A percentile compares a stretch with the other conserved stretches of the same genome.
phyloP scores from a whole-genome alignment of 305 asterid genomes.

The Monarda citriodora region DNA sequence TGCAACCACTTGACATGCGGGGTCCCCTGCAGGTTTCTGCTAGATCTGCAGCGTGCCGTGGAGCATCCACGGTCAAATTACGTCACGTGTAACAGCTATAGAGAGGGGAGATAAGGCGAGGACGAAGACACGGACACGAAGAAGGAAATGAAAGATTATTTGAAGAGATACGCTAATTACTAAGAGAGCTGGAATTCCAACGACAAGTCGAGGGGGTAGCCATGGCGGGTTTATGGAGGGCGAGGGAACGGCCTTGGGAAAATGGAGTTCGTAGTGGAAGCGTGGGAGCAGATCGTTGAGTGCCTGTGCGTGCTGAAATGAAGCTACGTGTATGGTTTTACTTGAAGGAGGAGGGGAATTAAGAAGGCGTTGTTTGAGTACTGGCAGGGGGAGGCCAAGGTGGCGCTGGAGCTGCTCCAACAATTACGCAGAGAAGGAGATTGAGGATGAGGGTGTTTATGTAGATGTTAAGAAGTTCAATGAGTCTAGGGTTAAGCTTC shows the following conservation, averaged over 20 bases:
- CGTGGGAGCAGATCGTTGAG: conserved; percentile 49
- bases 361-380: conserved; percentile 32
- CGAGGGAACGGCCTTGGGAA: background rate
- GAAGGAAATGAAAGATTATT: too few species aligned
- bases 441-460: conserved; percentile 8
- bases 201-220: background rate
- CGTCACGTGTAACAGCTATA: too few species aligned
- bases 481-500: conserved; percentile 18
- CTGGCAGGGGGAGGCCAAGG: conserved; percentile 45
- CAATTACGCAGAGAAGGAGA: conserved; percentile 38
- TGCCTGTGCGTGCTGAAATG: conserved; percentile 53
- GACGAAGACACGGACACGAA: too few species aligned
- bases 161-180: too few species aligned
- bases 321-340: conserved; percentile 51
- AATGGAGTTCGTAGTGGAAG: conserved; percentile 26
- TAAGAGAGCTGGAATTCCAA: too few species aligned
- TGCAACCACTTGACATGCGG: too few species aligned
- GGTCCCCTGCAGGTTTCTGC: too few species aligned
- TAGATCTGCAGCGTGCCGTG: too few species aligned
- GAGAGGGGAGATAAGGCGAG: too few species aligned
- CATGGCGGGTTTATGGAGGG: too few species aligned
- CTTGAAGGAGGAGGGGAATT: conserved; percentile 5
- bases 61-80: too few species aligned
- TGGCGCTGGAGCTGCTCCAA: conserved; percentile 40
- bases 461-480: too few species aligned